These are phyloP conservation scores for Bondarzewia mesenterica DNA, from an alignment of 1,284 basidiomycete species.

Conservation along the genomic window DNA sequence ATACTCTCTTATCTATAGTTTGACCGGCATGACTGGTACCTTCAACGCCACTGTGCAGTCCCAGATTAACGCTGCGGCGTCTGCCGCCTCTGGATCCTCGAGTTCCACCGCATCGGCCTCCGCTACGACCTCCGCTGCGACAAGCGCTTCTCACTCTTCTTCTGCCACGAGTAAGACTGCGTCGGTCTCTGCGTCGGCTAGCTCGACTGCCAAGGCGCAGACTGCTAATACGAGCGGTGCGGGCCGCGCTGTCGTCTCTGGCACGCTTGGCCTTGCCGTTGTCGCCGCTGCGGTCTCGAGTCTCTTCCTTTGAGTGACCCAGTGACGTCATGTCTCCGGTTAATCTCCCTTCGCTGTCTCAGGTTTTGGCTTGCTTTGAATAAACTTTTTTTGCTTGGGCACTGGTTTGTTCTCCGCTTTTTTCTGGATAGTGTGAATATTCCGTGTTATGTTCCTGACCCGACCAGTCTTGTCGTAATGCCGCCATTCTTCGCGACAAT, in stretches of 20 bases:
- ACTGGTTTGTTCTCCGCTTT: not conserved
- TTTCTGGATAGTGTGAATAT: slow-evolving; percentile 2
- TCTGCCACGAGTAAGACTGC: not conserved
- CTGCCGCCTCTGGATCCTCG: slow-evolving; percentile 33
- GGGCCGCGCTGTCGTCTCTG: slow-evolving; percentile 15
- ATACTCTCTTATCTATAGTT: slow-evolving; percentile 24
- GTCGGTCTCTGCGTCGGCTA: slow-evolving; percentile 11
- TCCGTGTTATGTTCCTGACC: slow-evolving; percentile 3
- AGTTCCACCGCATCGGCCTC: slow-evolving; percentile 21
- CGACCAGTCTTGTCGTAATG: slow-evolving; percentile 2
- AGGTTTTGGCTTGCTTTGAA: not conserved
- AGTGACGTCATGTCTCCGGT: slow-evolving; percentile 1
- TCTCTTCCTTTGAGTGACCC: not conserved
- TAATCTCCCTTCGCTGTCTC: too few species aligned
- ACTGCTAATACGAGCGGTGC: slow-evolving; percentile 18
- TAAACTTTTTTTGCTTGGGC: not conserved
- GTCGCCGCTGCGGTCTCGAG: slow-evolving; percentile 11
- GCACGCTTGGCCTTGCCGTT: slow-evolving; percentile 19
- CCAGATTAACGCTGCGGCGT: slow-evolving; percentile 54
- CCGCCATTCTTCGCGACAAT: too few species aligned
- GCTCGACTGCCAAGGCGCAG: slow-evolving; percentile 11
- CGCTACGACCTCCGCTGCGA: slow-evolving; percentile 6
- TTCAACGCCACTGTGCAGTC: slow-evolving; percentile 47
- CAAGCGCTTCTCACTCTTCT: slow-evolving; percentile 12
- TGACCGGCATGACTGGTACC: slow-evolving; percentile 54